phyloP scores from a whole-genome alignment of 2,329 filamentous ascomycete genomes.

The Plenodomus biglobosus region DNA sequence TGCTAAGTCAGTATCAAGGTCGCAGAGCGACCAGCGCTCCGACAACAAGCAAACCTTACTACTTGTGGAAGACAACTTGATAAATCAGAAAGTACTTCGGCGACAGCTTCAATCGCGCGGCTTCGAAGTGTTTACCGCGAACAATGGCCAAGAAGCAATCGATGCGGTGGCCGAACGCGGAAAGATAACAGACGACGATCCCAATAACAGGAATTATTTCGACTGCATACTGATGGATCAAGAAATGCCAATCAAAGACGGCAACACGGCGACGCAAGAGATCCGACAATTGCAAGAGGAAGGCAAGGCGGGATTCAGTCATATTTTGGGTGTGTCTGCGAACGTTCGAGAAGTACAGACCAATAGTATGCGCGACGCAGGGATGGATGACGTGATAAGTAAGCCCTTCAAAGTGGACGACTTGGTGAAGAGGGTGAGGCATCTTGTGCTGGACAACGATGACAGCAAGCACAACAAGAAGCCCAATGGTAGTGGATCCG shows the following conservation, averaged over 20 bases:
- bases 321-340: constrained; percentile 45
- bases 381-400: constrained; percentile 45
- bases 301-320: constrained; percentile 35
- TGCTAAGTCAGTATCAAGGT: constrained; percentile 19
- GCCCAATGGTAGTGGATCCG: neutral
- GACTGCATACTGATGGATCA: constrained; percentile 50
- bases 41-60: constrained; percentile 36
- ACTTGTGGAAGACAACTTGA: constrained; percentile 53
- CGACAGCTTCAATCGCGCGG: constrained; percentile 52
- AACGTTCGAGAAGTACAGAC: constrained; percentile 44
- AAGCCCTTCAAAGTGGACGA: constrained; percentile 46
- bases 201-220: constrained; percentile 34
- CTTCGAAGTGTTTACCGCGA: constrained; percentile 47
- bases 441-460: constrained; percentile 17
- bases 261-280: constrained; percentile 44
- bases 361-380: constrained; percentile 37
- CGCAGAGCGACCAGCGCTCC: constrained; percentile 20
- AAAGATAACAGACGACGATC: constrained; percentile 6
- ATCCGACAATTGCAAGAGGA: constrained; percentile 44
- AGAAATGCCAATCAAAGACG: constrained; percentile 51
- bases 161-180: constrained; percentile 41
- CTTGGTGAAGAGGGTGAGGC: constrained; percentile 33
- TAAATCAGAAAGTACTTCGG: constrained; percentile 53
- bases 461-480: constrained; percentile 9
- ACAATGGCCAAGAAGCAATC: constrained; percentile 51